These are phyloP conservation scores for Alternaria alternata DNA, from an alignment of 2,329 filamentous ascomycete species.

Conservation along the genomic window DNA sequence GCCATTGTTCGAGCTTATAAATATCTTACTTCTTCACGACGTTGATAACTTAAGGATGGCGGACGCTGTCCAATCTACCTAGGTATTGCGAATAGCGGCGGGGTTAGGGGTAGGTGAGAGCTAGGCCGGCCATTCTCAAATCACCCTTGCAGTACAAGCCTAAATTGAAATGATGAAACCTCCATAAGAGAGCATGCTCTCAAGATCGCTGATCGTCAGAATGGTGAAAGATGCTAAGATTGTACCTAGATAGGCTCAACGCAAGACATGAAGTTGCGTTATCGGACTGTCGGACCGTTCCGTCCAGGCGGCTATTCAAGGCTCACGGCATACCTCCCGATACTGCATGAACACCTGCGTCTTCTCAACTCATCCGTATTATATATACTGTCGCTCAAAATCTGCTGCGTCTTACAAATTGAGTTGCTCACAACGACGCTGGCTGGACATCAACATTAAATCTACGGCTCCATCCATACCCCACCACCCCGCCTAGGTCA, in stretches of 20 bases:
- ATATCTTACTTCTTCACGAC: no score
- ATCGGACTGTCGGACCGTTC: constrained; percentile 10
- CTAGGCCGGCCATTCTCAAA: neutral
- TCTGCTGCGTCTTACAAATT: neutral
- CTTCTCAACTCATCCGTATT: neutral
- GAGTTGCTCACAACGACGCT: neutral
- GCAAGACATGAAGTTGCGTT: neutral
- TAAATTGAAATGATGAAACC: neutral
- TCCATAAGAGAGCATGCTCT: neutral
- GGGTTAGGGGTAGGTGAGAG: neutral
- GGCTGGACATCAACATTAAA: neutral
- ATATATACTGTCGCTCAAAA: neutral
- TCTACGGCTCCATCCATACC: neutral
- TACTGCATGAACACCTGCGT: constrained; percentile 11
- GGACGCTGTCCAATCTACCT: neutral
- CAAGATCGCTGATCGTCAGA: neutral
- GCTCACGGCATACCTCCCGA: constrained; percentile 15
- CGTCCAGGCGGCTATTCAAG: constrained; percentile 18
- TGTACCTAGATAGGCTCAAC: neutral
- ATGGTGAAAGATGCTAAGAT: neutral
- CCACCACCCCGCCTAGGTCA: neutral
- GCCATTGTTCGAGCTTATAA: no score
- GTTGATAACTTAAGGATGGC: no score
- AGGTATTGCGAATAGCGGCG: neutral
- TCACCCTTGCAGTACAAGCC: neutral